Evolutionary conservation across 768 basidiomycete species (phyloP).

Genomic region (Leucocoprinus birnbaumii): DNA sequence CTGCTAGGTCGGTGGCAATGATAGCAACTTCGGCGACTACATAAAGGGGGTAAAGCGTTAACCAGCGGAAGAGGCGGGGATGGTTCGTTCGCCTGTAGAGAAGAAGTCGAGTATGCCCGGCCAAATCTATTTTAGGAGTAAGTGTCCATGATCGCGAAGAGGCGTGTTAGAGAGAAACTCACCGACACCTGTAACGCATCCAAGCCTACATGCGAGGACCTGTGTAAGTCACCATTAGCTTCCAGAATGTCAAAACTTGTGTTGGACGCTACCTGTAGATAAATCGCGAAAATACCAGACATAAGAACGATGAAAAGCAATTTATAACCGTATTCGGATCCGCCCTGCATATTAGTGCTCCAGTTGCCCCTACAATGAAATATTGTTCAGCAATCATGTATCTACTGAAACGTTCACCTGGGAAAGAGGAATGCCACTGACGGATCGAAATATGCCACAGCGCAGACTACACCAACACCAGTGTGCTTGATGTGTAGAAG

Average conservation of each 20-base stretch:
- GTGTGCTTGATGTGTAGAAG: slow-evolving; percentile 60
- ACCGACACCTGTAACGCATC: slow-evolving; percentile 82
- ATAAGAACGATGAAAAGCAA: slow-evolving; percentile 85
- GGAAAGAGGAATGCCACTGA: slow-evolving; percentile 33
- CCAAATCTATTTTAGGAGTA: slow-evolving; percentile 36
- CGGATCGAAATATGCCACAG: slow-evolving; percentile 90
- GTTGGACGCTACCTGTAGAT: slow-evolving; percentile 60
- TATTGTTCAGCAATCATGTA: not conserved
- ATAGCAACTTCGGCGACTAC: slow-evolving; percentile 68
- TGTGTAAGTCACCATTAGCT: slow-evolving; percentile 21
- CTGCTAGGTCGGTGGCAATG: slow-evolving; percentile 76
- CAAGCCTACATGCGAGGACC: slow-evolving; percentile 78
- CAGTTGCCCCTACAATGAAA: slow-evolving; percentile 64
- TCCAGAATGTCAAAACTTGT: not conserved
- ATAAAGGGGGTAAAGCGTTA: slow-evolving; percentile 65
- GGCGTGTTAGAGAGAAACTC: slow-evolving; percentile 15
- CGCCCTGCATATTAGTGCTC: slow-evolving; percentile 90
- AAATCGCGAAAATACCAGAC: slow-evolving; percentile 78
- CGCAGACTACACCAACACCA: slow-evolving; percentile 81
- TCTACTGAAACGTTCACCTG: not conserved
- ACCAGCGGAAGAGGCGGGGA: slow-evolving; percentile 53
- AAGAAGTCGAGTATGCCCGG: slow-evolving; percentile 60
- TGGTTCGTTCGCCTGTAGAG: slow-evolving; percentile 63
- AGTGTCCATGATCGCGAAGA: slow-evolving; percentile 6
- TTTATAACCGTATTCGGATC: slow-evolving; percentile 80